These are phyloP conservation scores for Picochlorum costavermella DNA, from an alignment of 139 green algal genomes.

Conservation along the genomic window DNA sequence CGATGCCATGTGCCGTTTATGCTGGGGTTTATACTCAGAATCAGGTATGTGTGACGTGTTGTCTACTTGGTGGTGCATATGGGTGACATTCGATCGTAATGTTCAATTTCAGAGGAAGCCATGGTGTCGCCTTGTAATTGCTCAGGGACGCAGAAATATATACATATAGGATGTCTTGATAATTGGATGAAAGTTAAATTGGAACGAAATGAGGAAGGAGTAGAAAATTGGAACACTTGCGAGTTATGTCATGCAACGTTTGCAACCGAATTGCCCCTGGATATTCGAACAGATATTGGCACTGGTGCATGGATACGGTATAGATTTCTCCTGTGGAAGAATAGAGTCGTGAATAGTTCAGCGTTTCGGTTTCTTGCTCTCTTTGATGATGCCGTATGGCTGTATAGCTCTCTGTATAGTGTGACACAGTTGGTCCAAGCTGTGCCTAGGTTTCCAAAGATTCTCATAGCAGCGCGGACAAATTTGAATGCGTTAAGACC, in stretches of 20 bases:
- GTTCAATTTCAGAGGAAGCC: background rate
- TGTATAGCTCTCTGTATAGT: too few relatives aligned
- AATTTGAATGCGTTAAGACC: too few relatives aligned
- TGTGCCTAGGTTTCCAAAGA: too few relatives aligned
- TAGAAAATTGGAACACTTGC: slow-evolving; percentile 3
- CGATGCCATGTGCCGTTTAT: background rate
- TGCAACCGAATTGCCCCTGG: background rate
- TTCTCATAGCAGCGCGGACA: too few relatives aligned
- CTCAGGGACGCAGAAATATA: slow-evolving; percentile 8
- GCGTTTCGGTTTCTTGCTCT: too few relatives aligned
- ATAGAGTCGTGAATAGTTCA: too few relatives aligned
- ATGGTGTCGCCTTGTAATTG: slow-evolving; percentile 24
- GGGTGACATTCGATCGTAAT: background rate
- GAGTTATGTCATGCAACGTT: slow-evolving; percentile 13
- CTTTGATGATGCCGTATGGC: too few relatives aligned
- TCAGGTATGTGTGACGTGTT: slow-evolving; percentile 2
- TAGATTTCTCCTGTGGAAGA: background rate
- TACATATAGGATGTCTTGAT: slow-evolving; percentile 22
- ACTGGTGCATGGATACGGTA: background rate
- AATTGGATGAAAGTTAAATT: slow-evolving; percentile 12
- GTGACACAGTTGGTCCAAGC: too few relatives aligned
- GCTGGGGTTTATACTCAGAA: background rate
- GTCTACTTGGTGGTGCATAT: background rate
- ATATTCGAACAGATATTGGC: background rate
- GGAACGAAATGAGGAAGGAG: background rate